phyloP scores from a whole-genome alignment of 208 protist genomes.

The Leishmania gerbilli region DNA sequence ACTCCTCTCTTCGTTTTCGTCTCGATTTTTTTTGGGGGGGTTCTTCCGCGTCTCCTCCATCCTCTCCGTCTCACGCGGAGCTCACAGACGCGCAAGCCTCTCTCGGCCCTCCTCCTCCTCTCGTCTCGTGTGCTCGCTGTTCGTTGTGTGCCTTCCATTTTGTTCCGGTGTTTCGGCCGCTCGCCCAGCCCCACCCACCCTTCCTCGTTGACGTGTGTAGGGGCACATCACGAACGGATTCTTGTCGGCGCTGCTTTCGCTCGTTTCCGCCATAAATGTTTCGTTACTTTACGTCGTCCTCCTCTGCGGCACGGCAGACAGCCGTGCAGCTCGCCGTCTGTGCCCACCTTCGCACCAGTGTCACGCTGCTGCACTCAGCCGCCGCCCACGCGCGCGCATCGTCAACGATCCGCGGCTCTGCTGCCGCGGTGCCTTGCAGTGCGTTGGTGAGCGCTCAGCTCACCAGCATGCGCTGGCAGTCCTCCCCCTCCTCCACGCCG shows the following conservation, averaged over 20 bases:
- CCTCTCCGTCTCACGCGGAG: conserved; percentile 6
- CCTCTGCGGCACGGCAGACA: conserved; percentile 7
- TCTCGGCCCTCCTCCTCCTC: not conserved
- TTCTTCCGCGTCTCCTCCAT: conserved; percentile 18
- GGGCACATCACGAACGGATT: not conserved
- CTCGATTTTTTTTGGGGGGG: conserved; percentile 3
- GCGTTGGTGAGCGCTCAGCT: too few species aligned
- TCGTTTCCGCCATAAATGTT: conserved; percentile 1
- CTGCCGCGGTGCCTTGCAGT: not conserved
- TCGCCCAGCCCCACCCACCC: not conserved
- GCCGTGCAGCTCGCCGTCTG: conserved; percentile 9
- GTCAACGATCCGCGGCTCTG: not conserved
- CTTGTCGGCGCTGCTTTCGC: not conserved
- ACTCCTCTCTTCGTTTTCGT: not conserved
- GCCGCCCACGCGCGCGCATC: not conserved
- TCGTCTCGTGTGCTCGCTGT: conserved; percentile 8
- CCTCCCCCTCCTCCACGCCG: conserved; percentile 3
- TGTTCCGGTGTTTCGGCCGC: not conserved
- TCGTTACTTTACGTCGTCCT: conserved; percentile 9
- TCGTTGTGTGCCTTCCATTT: conserved; percentile 11
- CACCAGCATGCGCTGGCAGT: conserved; percentile 19
- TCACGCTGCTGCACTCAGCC: not conserved
- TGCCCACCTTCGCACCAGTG: not conserved
- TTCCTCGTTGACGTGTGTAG: not conserved
- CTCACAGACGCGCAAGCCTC: not conserved